Evolutionary conservation across 2,329 filamentous ascomycete species (phyloP).

Genomic region (Botrytis pseudocinerea): DNA sequence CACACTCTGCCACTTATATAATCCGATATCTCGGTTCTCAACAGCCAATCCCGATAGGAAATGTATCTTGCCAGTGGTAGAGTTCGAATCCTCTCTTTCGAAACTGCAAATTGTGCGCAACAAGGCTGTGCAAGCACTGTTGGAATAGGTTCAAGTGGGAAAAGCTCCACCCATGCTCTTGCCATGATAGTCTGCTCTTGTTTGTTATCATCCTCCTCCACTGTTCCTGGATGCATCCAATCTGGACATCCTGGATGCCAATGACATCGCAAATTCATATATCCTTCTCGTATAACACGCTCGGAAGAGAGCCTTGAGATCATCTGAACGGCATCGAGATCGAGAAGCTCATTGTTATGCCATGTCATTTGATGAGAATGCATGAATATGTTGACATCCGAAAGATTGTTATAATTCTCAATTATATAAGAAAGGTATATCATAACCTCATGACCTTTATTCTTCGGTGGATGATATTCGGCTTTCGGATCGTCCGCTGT

Average conservation of each 20-base stretch:
- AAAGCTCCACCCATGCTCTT: constrained; percentile 42
- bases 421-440: constrained; percentile 57
- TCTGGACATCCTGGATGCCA: constrained; percentile 57
- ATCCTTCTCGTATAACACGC: constrained; percentile 53
- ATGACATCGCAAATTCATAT: constrained; percentile 61
- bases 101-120: constrained; percentile 66
- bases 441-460: constrained; percentile 43
- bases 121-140: constrained; percentile 55
- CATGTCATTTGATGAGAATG: constrained; percentile 51
- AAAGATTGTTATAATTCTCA: constrained; percentile 58
- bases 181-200: constrained; percentile 28
- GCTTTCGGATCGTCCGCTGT: constrained; percentile 34
- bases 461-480: constrained; percentile 50
- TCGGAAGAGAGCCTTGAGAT: constrained; percentile 33
- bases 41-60: constrained; percentile 58
- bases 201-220: constrained; percentile 21
- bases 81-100: constrained; percentile 51
- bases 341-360: constrained; percentile 38
- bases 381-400: constrained; percentile 39
- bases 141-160: constrained; percentile 43
- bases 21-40: constrained; percentile 56
- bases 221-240: constrained; percentile 46
- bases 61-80: constrained; percentile 56
- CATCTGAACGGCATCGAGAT: constrained; percentile 42
- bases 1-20: constrained; percentile 59